These are phyloP conservation scores for Penicillium cosmopolitanum DNA, from an alignment of 495 filamentous ascomycete species.

Conservation along the genomic window DNA sequence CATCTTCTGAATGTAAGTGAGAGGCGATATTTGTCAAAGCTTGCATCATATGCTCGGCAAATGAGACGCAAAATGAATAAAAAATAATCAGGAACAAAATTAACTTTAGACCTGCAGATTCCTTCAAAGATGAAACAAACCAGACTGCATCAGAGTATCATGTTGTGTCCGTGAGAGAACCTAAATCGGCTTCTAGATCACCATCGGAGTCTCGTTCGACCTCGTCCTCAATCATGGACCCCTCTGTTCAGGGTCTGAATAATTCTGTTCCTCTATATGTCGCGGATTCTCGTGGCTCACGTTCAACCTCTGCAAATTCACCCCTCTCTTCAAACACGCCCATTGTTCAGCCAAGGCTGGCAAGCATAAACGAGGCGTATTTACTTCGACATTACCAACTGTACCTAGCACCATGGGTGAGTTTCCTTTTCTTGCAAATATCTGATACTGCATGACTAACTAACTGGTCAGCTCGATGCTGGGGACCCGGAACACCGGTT, in stretches of 20 bases:
- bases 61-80: not conserved
- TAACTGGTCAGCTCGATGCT: conserved; percentile 38
- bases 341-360: conserved; percentile 29
- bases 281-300: conserved; percentile 22
- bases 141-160: conserved; percentile 47
- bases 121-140: conserved; percentile 49
- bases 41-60: not conserved
- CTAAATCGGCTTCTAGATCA: conserved; percentile 26
- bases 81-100: not conserved
- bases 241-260: conserved; percentile 19
- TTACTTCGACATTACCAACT: conserved; percentile 46
- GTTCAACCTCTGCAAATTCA: conserved; percentile 26
- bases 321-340: conserved; percentile 24
- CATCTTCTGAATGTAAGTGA: conserved; percentile 36
- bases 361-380: conserved; percentile 44
- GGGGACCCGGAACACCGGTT: conserved; percentile 43
- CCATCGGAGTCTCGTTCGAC: conserved; percentile 33
- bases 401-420: conserved; percentile 44
- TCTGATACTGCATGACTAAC: not conserved
- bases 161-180: conserved; percentile 31
- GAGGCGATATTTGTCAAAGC: not conserved
- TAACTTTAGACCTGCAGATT: conserved; percentile 27
- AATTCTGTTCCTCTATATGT: conserved; percentile 19
- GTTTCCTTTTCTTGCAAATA: not conserved
- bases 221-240: conserved; percentile 33